A percentile compares a stretch with the other conserved stretches of the same genome.
phyloP scores from a whole-genome alignment of 805 yeast species.

The Komagataella populi region DNA sequence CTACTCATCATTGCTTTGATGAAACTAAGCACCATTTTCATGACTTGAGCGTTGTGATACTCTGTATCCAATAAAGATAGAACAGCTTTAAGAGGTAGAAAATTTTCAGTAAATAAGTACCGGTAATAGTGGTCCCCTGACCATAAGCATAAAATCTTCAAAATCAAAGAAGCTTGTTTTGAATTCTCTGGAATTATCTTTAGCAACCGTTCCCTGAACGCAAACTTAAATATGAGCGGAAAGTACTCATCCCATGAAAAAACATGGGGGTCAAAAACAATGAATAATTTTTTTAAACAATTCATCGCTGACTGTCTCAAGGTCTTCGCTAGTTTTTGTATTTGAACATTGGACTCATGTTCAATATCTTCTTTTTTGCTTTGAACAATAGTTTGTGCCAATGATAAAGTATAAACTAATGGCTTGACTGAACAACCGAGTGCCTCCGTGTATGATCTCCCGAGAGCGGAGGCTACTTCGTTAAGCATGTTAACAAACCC shows the following conservation, averaged over 20 bases:
- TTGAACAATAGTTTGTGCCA: conserved; percentile 32
- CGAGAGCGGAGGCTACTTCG: conserved; percentile 45
- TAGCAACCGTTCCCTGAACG: conserved; percentile 52
- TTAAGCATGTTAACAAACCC: conserved; percentile 29
- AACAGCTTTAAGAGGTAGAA: conserved; percentile 39
- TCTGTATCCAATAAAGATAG: conserved; percentile 37
- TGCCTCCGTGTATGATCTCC: conserved; percentile 36
- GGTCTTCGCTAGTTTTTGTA: conserved; percentile 32
- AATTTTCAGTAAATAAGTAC: conserved; percentile 43
- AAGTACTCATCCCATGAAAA: conserved; percentile 45
- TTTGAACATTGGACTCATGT: conserved; percentile 8
- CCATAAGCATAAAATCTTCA: conserved; percentile 57
- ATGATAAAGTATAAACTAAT: conserved; percentile 36
- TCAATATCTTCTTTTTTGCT: conserved; percentile 11
- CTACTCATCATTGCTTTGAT: conserved; percentile 30
- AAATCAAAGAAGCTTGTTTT: conserved; percentile 70
- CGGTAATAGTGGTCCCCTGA: conserved; percentile 27
- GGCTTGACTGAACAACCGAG: conserved; percentile 42
- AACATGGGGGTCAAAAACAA: conserved; percentile 27
- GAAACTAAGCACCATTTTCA: conserved; percentile 40
- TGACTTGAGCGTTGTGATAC: conserved; percentile 56
- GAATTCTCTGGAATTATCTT: conserved; percentile 65
- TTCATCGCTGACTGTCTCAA: conserved; percentile 59
- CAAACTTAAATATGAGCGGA: conserved; percentile 31
- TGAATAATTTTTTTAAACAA: conserved; percentile 44